These are phyloP conservation scores for Aulographum hederae DNA, from an alignment of 2,329 filamentous ascomycete genomes.

Conservation along the genomic window DNA sequence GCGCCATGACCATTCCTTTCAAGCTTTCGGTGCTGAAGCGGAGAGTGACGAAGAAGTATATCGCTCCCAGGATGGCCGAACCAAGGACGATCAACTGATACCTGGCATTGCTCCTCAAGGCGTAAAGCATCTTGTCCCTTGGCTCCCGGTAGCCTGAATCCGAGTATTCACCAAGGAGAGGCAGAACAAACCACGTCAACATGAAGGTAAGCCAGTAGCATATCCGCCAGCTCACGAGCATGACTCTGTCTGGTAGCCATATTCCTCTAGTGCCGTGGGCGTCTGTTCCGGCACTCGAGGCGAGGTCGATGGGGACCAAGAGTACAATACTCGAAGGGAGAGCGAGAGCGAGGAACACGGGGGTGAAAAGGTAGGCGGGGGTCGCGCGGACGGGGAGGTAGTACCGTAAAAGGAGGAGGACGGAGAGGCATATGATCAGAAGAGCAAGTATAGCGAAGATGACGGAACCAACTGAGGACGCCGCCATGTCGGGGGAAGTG, in stretches of 20 bases:
- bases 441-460: conserved; percentile 61
- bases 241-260: conserved; percentile 62
- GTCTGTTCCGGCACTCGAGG: conserved; percentile 60
- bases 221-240: conserved; percentile 84
- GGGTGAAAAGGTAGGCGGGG: conserved; percentile 73
- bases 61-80: conserved; percentile 48
- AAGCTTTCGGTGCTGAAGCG: conserved; percentile 54
- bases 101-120: conserved; percentile 67
- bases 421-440: conserved; percentile 52
- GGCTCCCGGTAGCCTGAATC: conserved; percentile 87
- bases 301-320: conserved; percentile 87
- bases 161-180: conserved; percentile 82
- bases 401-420: conserved; percentile 70
- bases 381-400: conserved; percentile 84
- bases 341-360: conserved; percentile 90
- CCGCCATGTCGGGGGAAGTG: conserved; percentile 19
- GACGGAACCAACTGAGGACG: conserved; percentile 54
- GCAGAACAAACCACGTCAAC: conserved; percentile 84
- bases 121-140: conserved; percentile 64
- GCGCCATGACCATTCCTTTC: conserved; percentile 75
- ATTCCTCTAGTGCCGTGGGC: conserved; percentile 59
- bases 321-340: conserved; percentile 82
- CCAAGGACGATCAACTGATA: conserved; percentile 71
- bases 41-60: conserved; percentile 70
- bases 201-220: conserved; percentile 95